Evolutionary conservation across 176 grass and related monocot genomes (phyloP), one percentile per base, ranked within the genome.

Genomic region (Puya raimondii): DNA sequence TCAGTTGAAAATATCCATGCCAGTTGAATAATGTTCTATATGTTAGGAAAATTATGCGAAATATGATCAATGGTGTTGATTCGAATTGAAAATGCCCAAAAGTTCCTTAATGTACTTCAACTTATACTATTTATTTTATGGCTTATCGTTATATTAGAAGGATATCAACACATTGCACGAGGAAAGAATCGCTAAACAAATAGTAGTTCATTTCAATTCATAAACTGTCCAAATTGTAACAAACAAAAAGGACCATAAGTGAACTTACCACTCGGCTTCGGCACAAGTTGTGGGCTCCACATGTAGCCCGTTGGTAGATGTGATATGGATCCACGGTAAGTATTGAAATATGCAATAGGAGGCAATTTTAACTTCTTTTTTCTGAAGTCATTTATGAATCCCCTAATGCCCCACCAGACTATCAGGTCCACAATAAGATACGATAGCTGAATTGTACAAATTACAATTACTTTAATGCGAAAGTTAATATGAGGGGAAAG

Each of bases 261-360:
- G 59, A 73, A 79, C 16, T 70, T 87, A 92, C 93, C 93, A 71
- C 78, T 85, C 78, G 93, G 89, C 69, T 97, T 97, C 59, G 84
- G 84, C 67, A 92, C 86, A 81, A 97, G 86, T 49, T 85, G 84
- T 54, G 89, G 84, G 70, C 93, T 97, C 93, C 93, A 97, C 89
- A 97, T 90, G 81, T 97, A 97, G 74, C 86, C 89, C 73, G 84
- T 97, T 80, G 93, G 93, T 79, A 97, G 91, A 77, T 97, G 93
- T 74, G 93, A 97, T 83, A 97, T 90, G 79, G 93, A 97, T 79
- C 93, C 93, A 83, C 85, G 93, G 52, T 97, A 97, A 50, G 93
- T 97, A 76, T 86, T 92, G 82, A 97, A 97, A 74, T 97, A 97
- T 76, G 93, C 93, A 76, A 97, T 90, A 10, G 89, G 89, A 71